phyloP scores from a whole-genome alignment of 148 eudicot genomes.

The Tetragonia tetragonoides region DNA sequence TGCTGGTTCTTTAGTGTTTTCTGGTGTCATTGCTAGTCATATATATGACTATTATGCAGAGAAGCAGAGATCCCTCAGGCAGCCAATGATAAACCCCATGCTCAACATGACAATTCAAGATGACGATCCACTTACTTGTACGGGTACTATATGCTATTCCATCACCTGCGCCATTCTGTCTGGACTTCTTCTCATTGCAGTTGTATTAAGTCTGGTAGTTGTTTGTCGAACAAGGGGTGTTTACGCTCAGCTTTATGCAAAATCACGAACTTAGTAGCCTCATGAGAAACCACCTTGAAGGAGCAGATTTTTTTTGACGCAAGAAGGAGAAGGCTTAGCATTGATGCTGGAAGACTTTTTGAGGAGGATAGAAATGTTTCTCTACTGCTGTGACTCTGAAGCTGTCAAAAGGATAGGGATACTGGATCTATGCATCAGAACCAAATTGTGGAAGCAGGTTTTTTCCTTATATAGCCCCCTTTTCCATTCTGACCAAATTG shows the following conservation, averaged over 20 bases:
- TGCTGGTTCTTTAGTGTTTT: conserved; percentile 47
- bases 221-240: conserved; percentile 50
- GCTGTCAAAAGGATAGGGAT: neutral
- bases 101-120: neutral
- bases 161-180: conserved; percentile 51
- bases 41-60: conserved; percentile 61
- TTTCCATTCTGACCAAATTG: too few species aligned
- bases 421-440: neutral
- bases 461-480: too few species aligned
- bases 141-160: conserved; percentile 53
- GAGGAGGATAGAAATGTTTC: neutral
- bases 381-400: too few species aligned
- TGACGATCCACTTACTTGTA: conserved; percentile 34
- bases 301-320: neutral
- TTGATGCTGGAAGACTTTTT: neutral
- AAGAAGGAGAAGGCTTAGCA: too few species aligned
- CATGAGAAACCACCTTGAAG: neutral
- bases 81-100: neutral
- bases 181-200: conserved; percentile 39
- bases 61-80: conserved; percentile 27
- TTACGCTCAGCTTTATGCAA: conserved; percentile 44
- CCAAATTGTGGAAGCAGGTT: neutral
- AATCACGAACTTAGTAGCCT: conserved; percentile 6
- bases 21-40: conserved; percentile 52
- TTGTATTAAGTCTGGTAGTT: conserved; percentile 41